These are phyloP conservation scores for Panus rudis DNA, from an alignment of 768 basidiomycete species.

Conservation along the genomic window DNA sequence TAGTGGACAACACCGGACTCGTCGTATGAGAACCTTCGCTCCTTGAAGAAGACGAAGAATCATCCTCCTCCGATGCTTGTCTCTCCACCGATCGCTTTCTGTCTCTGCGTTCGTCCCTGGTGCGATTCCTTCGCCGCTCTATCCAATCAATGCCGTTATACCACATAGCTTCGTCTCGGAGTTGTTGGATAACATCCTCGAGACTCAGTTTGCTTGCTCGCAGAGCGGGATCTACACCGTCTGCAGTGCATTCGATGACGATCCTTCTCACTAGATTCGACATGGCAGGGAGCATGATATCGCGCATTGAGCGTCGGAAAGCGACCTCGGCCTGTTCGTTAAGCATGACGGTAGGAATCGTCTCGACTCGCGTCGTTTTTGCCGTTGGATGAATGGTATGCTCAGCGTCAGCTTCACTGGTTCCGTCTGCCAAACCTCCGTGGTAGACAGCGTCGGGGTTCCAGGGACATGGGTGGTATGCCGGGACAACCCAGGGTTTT, in stretches of 20 bases:
- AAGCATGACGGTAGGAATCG: conserved; percentile 56
- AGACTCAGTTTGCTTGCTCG: conserved; percentile 46
- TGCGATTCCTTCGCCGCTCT: conserved; percentile 36
- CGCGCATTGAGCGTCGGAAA: conserved; percentile 51
- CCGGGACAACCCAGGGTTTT: conserved; percentile 27
- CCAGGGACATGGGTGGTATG: conserved; percentile 60
- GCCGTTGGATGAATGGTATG: conserved; percentile 41
- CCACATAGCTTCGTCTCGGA: conserved; percentile 61
- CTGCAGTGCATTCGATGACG: conserved; percentile 53
- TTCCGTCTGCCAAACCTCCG: conserved; percentile 20
- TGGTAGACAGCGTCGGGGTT: conserved; percentile 18
- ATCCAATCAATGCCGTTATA: conserved; percentile 70
- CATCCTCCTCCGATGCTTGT: conserved; percentile 34
- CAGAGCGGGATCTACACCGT: conserved; percentile 45
- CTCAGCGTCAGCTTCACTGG: conserved; percentile 17
- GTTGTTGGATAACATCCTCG: conserved; percentile 51
- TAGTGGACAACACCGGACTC: conserved; percentile 67
- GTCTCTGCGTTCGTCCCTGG: conserved; percentile 20
- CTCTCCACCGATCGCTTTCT: conserved; percentile 13
- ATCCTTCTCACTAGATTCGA: conserved; percentile 59
- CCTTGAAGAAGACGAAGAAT: conserved; percentile 42
- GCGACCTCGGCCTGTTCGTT: conserved; percentile 58
- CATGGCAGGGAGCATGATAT: conserved; percentile 59
- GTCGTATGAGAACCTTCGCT: conserved; percentile 52
- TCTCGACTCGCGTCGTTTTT: conserved; percentile 39